phyloP scores from a whole-genome alignment of 176 grass and related monocot species.

The Eleusine indica region DNA sequence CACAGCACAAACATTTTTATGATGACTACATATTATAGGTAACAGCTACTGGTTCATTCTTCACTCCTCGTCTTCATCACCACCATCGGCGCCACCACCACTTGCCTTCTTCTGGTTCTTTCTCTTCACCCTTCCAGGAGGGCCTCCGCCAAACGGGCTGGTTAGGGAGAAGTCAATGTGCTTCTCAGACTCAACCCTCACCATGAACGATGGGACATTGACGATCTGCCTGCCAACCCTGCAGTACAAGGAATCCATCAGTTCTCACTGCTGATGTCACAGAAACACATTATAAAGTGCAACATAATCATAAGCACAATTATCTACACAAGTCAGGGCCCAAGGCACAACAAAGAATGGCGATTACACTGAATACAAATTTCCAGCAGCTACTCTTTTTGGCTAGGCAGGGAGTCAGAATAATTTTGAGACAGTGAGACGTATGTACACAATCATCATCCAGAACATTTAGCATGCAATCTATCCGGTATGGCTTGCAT shows the following conservation, averaged over 20 bases:
- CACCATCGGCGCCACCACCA: conserved; percentile 19
- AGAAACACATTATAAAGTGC: neutral
- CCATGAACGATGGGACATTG: conserved; percentile 74
- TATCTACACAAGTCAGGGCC: neutral
- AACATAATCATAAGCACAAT: neutral
- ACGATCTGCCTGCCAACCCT: conserved; percentile 82
- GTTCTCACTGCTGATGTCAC: neutral
- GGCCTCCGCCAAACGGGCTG: conserved; percentile 67
- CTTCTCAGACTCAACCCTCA: conserved; percentile 76
- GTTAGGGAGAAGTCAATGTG: conserved; percentile 74
- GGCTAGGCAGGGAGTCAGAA: neutral
- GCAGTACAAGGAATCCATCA: neutral
- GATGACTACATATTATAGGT: conserved; percentile 32
- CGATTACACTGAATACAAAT: neutral
- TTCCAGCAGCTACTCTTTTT: neutral
- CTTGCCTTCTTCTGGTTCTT: conserved; percentile 64
- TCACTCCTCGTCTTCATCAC: conserved; percentile 62
- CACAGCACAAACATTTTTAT: conserved; percentile 37
- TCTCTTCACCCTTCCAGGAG: conserved; percentile 60
- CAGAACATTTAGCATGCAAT: neutral
- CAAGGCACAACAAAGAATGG: neutral
- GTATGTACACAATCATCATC: neutral
- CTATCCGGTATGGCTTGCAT: neutral
- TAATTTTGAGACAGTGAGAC: neutral
- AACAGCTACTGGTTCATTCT: conserved; percentile 26